A percentile compares a stretch with the other conserved stretches of the same genome.
phyloP scores from a whole-genome alignment of 768 basidiomycete species.

The Pleurotus cornucopiae region DNA sequence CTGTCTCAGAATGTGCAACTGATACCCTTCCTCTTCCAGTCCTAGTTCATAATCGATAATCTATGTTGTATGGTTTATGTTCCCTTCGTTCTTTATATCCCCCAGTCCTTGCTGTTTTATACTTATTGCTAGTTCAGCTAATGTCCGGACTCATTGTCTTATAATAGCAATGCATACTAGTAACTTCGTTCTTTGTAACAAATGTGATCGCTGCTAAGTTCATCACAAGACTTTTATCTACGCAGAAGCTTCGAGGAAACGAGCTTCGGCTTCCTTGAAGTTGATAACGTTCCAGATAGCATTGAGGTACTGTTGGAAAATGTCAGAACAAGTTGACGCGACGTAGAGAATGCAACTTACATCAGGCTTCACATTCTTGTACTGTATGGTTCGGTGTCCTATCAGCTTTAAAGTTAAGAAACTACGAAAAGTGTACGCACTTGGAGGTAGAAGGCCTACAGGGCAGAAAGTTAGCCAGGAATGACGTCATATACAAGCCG shows the following conservation, averaged over 20 bases:
- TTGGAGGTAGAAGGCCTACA: conserved; percentile 69
- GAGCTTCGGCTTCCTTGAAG: conserved; percentile 85
- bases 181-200: not conserved
- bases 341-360: conserved; percentile 42
- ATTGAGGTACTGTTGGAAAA: conserved; percentile 67
- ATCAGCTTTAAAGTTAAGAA: conserved; percentile 6
- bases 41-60: not conserved
- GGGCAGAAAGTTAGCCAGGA: conserved; percentile 9
- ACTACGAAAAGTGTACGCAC: conserved; percentile 21
- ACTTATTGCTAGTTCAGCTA: not conserved
- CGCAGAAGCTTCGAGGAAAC: conserved; percentile 32
- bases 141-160: too few relatives aligned
- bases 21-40: not conserved
- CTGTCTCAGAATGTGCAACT: not conserved
- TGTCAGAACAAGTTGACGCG: not conserved
- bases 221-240: conserved; percentile 7
- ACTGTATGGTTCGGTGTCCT: conserved; percentile 35
- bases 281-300: conserved; percentile 97
- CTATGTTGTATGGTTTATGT: not conserved
- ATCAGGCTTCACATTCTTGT: conserved; percentile 91
- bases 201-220: not conserved
- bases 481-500: conserved; percentile 10
- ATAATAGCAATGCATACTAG: not conserved
- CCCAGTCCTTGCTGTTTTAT: not conserved
- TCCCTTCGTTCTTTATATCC: not conserved